phyloP scores from a whole-genome alignment of 2,329 filamentous ascomycete genomes.

The Claviceps cyperi region DNA sequence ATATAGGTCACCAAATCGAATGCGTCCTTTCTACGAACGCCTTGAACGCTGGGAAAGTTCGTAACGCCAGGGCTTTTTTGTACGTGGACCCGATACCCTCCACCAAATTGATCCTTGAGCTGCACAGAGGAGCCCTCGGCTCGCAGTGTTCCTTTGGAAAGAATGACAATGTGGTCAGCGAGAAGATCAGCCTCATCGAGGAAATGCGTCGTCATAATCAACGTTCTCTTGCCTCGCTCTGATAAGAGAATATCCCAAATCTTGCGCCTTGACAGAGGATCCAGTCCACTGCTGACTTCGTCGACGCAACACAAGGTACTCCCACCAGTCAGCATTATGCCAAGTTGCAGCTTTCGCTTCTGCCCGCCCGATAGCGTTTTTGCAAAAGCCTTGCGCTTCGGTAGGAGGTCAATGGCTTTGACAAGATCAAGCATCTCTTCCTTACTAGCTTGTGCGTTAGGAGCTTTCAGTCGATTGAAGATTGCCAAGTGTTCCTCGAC shows the following conservation, averaged over 20 bases:
- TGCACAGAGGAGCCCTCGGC: conserved; percentile 75
- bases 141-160: conserved; percentile 72
- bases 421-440: conserved; percentile 50
- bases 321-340: conserved; percentile 89
- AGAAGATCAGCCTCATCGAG: conserved; percentile 85
- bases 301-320: conserved; percentile 82
- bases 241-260: conserved; percentile 88
- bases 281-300: conserved; percentile 78
- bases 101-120: conserved; percentile 68
- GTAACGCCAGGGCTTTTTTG: conserved; percentile 40
- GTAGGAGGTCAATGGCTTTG: conserved; percentile 54
- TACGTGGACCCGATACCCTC: conserved; percentile 71
- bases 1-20: conserved; percentile 63
- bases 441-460: conserved; percentile 37
- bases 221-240: conserved; percentile 67
- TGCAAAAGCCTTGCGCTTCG: conserved; percentile 57
- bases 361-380: conserved; percentile 80
- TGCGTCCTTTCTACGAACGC: conserved; percentile 40
- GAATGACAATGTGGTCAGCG: conserved; percentile 74
- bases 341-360: conserved; percentile 81
- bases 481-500: conserved; percentile 73
- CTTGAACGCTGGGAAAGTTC: conserved; percentile 36
- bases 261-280: conserved; percentile 73
- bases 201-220: conserved; percentile 85
- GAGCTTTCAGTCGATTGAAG: conserved; percentile 70